These are phyloP conservation scores for Pleurotus djamor DNA, from an alignment of 768 basidiomycete species.

Conservation along the genomic window DNA sequence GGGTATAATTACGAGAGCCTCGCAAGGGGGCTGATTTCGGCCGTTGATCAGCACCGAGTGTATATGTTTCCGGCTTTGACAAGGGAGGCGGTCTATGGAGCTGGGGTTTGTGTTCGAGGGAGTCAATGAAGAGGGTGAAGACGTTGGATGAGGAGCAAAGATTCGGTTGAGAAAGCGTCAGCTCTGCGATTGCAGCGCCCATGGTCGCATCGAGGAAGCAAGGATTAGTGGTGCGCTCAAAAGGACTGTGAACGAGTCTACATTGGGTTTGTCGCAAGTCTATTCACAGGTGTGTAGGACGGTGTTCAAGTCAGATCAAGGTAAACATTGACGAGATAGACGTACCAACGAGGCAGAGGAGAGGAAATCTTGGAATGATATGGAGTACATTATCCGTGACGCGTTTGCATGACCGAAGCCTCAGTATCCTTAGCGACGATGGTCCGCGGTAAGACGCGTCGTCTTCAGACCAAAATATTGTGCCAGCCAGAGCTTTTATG, in stretches of 20 bases:
- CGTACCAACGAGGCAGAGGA: constrained; percentile 63
- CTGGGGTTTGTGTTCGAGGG: constrained; percentile 11
- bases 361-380: constrained; percentile 44
- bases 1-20: no score
- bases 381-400: constrained; percentile 43
- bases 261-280: constrained; percentile 53
- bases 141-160: constrained; percentile 31
- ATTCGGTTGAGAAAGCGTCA: constrained; percentile 15
- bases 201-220: constrained; percentile 24
- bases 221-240: neutral
- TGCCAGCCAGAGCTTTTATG: constrained; percentile 48
- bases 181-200: constrained; percentile 25
- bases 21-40: no score
- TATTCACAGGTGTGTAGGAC: constrained; percentile 20
- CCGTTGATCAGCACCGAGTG: constrained; percentile 10
- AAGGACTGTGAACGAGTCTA: constrained; percentile 9
- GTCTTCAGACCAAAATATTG: constrained; percentile 36
- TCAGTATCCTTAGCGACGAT: constrained; percentile 58
- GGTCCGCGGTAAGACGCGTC: constrained; percentile 35
- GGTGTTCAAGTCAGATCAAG: neutral
- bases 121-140: constrained; percentile 27
- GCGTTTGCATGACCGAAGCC: constrained; percentile 49
- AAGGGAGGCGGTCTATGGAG: neutral
- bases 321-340: constrained; percentile 9
- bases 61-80: neutral